Base-by-base conservation (phyloP, 2,329 filamentous ascomycete species). In the Ustulina deusta region DNA sequence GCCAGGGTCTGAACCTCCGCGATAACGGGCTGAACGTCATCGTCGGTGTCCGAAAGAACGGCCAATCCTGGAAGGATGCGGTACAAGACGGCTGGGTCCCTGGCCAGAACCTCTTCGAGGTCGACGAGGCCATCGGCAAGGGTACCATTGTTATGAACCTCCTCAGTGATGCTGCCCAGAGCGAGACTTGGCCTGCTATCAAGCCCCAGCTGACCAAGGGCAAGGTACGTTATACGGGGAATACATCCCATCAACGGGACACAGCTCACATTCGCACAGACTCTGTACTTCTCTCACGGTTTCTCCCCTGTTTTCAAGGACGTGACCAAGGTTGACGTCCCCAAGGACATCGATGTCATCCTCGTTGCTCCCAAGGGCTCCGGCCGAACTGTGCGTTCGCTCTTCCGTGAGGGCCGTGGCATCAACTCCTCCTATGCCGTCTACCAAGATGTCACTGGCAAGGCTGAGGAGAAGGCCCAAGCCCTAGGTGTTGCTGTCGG, bases 251-350 rank as follows among this genome's bases (percentile, higher is more conserved):
- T 29, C 9, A 40, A 3, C 6, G 32, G 10, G 27, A 42, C 51
- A 36, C 59, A 27, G n/a, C 49, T 67, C 25, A 69, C 66, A 56
- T 40, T 58, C 17, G 29, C 15, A 6, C 73, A 96, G 95, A 99
- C 96, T 70, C 93, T 99, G 77, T 99, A 99, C 92, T 99, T 99
- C 90, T 98, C 96, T 77, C 96, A 99, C 90, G 96, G 96, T 80
- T 99, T 99, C 93, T 98, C 96, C 72, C 96, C 96, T 81, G 94
- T 99, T 84, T 99, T 99, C 93, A 97, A 97, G 89, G 91, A 97
- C 83, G 91, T 96, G 81, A 99, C 96, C 89, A 97, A 97, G 85
- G 96, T 99, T 81, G 96, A 99, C 72, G 93, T 97, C 72, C 96
- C 96, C 84, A 89, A 83, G 75, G 92, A 98, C 85, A 92, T 99